These are phyloP conservation scores for Takakia lepidozioides DNA, from an alignment of 225 moss, liverwort and hornwort species.

Conservation along the genomic window DNA sequence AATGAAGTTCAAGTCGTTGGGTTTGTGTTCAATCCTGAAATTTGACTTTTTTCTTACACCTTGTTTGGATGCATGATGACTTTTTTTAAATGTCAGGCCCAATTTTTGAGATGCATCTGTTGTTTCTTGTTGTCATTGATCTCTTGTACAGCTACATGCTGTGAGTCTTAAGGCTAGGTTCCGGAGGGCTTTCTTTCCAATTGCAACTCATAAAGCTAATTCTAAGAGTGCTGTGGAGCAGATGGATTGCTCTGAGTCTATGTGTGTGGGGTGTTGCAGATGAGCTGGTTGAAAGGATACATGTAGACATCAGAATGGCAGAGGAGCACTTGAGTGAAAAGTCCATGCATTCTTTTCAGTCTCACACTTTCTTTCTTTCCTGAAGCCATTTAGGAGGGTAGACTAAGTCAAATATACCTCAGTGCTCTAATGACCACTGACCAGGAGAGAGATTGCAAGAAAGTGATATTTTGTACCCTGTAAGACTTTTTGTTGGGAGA, in stretches of 20 bases:
- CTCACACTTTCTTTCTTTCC: conserved; percentile 34
- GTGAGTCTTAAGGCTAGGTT: no score
- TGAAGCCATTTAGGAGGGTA: no score
- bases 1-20: conserved; percentile 57
- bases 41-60: no score
- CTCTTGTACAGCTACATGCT: background rate
- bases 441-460: no score
- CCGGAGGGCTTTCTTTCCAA: no score
- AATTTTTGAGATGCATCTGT: background rate
- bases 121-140: background rate
- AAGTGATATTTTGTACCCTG: no score
- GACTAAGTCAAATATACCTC: no score
- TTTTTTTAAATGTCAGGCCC: no score
- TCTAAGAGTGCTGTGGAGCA: no score
- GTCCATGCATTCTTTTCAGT: conserved; percentile 39
- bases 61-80: background rate
- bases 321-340: conserved; percentile 30
- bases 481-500: no score
- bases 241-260: background rate
- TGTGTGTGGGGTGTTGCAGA: conserved; percentile 13
- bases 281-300: conserved; percentile 44
- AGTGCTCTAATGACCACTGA: no score
- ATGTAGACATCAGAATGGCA: conserved; percentile 28
- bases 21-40: conserved; percentile 27
- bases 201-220: background rate